Base-by-base conservation (phyloP, 2,329 filamentous ascomycete species). In the Xylaria arbuscula region DNA sequence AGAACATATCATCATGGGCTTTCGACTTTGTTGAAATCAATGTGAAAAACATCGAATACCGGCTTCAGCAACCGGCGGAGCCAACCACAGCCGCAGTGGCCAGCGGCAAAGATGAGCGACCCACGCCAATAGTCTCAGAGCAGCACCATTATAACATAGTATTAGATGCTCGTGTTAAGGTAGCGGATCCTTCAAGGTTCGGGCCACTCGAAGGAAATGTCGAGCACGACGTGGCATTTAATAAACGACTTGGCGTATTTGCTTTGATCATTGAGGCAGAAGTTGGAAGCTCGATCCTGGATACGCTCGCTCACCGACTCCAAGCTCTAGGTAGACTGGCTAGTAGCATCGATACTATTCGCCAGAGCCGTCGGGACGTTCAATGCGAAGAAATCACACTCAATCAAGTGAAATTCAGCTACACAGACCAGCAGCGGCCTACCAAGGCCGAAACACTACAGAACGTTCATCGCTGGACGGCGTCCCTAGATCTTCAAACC, bases 271-370 rank as follows among this genome's bases (percentile, higher is more conserved):
- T 93, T 45, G 83, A 86, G 10, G 86, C 88, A 0, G 80, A 83
- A 1, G 86, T 91, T 54, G 90, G 90, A 22, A 81, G 83, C 53
- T 83, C 89, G 0, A 84, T 91, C 15, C 78, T 93, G 3, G 83
- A 85, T 3, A 81, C 83, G n/a, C 83, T 94, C 22, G 82, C 84
- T 69, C 82, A 85, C 59, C 85, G 89, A 34, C 82, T 94, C 54
- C 86, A 88, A 72, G 87, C 89, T 13, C 87, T 96, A 66, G 88
- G 92, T 74, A 87, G 90, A 22, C 84, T 96, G 34, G 89, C 93
- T 47, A 86, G 87, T 51, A 93, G 92, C 74, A 83, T 93, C 32
- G 86, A 89, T 53, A 88, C 90, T 1, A 86, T 94, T 70, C 83
- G 88, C 63, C 82, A 83, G 70, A 83, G 87, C 72, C 82, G 83